These are phyloP conservation scores for Inga oerstediana DNA, from an alignment of 306 rosid species.

Conservation along the genomic window DNA sequence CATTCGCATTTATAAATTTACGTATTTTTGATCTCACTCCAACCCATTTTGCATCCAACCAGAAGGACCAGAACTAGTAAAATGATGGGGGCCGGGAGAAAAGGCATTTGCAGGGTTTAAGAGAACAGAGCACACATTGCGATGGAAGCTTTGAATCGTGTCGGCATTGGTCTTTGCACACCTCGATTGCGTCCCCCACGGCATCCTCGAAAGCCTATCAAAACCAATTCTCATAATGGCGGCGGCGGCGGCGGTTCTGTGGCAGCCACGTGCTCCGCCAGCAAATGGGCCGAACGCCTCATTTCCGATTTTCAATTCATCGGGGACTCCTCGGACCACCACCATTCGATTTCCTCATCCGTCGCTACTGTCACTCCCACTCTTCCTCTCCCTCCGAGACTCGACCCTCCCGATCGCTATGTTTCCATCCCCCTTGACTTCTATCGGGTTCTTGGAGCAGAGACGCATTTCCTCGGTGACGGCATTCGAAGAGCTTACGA, in stretches of 20 bases:
- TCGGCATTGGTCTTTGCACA: not conserved
- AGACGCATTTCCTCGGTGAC: slow-evolving; percentile 88
- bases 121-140: not conserved
- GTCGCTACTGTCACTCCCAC: slow-evolving; percentile 54
- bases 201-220: slow-evolving; percentile 32
- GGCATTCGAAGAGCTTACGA: slow-evolving; percentile 86
- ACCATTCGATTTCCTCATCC: slow-evolving; percentile 35
- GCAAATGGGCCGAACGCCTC: slow-evolving; percentile 95
- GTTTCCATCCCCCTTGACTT: slow-evolving; percentile 76
- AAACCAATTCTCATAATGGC: slow-evolving; percentile 25
- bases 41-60: not conserved
- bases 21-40: not conserved
- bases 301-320: slow-evolving; percentile 88
- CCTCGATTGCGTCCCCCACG: slow-evolving; percentile 35
- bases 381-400: slow-evolving; percentile 37
- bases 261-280: slow-evolving; percentile 58
- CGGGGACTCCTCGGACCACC: slow-evolving; percentile 60
- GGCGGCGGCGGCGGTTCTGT: slow-evolving; percentile 5
- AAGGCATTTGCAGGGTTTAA: not conserved
- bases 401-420: slow-evolving; percentile 63
- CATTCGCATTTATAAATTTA: too few species aligned
- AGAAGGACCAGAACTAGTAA: not conserved
- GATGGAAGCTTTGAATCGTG: not conserved
- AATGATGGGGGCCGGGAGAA: not conserved
- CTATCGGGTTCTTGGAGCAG: slow-evolving; percentile 81